phyloP scores from a whole-genome alignment of 176 grass and related monocot genomes.

The Cocos nucifera region DNA sequence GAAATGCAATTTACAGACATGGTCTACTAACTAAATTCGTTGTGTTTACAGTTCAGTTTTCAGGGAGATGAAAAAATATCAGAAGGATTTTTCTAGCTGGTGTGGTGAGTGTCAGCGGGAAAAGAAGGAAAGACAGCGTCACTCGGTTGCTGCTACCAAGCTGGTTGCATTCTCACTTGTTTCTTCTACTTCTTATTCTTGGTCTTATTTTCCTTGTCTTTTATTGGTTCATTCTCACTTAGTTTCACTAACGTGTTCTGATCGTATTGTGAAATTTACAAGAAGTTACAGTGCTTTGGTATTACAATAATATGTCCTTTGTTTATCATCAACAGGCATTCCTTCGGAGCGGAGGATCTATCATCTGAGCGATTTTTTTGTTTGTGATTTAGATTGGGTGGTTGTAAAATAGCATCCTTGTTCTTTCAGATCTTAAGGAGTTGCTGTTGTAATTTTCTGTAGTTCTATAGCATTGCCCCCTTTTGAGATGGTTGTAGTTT shows the following conservation, averaged over 20 bases:
- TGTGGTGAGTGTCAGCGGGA: conserved; percentile 77
- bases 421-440: background rate
- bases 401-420: conserved; percentile 13
- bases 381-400: conserved; percentile 4
- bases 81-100: conserved; percentile 88
- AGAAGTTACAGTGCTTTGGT: background rate
- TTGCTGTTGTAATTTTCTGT: background rate
- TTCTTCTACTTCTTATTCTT: background rate
- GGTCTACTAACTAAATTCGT: conserved; percentile 24
- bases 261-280: no score
- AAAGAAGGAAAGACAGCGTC: conserved; percentile 69
- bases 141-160: conserved; percentile 77
- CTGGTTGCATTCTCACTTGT: conserved; percentile 31
- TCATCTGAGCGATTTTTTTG: conserved; percentile 36
- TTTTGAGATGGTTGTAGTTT: conserved; percentile 4
- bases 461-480: conserved; percentile 11
- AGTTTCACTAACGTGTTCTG: background rate
- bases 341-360: conserved; percentile 59
- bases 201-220: background rate
- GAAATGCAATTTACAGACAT: conserved; percentile 10
- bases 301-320: conserved; percentile 18
- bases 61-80: conserved; percentile 88
- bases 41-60: conserved; percentile 64
- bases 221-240: background rate
- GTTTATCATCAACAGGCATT: conserved; percentile 56